Evolutionary conservation across 2,329 filamentous ascomycete species (phyloP), one percentile per base, ranked within the genome.

Genomic region (Cryphonectria japonica): DNA sequence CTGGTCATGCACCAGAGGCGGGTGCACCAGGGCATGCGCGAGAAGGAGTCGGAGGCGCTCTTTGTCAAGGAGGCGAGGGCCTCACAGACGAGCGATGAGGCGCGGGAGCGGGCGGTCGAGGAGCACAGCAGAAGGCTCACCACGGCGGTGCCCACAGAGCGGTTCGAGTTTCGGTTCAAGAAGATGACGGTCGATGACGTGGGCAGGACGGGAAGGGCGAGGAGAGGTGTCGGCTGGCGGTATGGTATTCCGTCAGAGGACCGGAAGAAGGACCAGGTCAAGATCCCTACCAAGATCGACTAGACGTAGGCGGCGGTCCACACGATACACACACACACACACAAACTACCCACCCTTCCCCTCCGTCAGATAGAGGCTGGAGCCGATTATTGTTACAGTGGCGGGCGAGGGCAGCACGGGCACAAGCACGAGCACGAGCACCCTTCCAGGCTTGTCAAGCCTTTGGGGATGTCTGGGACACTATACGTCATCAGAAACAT

Each of bases 221-320:
- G 81, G 50, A 80, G 78, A 37, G 88, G 82, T 16, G 84, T 87
- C 2, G 90, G 90, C 29, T 89, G 86, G 85, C 83, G 88, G 72
- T 92, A 92, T 75, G 90, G 90, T 72, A 85, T 85, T 72, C 90
- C 90, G 14, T 83, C 84, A 73, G 84, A 88, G 76, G 90, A 92
- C 77, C 85, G 90, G 70, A 87, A 85, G 80, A 87, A 85, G 75
- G 89, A 88, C n/a, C 77, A 86, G 78, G 80, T 91, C 81, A 92
- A 92, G 85, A 92, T 92, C 77, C 90, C 90, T 32, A 91, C 86
- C 50, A 86, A 83, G 68, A 88, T 91, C 69, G 86, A 69, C 39
- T 73, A 73, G 68, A 65, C 1, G 22, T n/a, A 39, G n/a, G 29
- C 32, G 52, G 41, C 26, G 19, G n/a, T 13, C 54, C 32, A 16